Percentiles rank a stretch among this genome's conserved stretches.
Conservation (phyloP, 2,329 filamentous ascomycete genomes). For the Cladosporium sp. region DNA sequence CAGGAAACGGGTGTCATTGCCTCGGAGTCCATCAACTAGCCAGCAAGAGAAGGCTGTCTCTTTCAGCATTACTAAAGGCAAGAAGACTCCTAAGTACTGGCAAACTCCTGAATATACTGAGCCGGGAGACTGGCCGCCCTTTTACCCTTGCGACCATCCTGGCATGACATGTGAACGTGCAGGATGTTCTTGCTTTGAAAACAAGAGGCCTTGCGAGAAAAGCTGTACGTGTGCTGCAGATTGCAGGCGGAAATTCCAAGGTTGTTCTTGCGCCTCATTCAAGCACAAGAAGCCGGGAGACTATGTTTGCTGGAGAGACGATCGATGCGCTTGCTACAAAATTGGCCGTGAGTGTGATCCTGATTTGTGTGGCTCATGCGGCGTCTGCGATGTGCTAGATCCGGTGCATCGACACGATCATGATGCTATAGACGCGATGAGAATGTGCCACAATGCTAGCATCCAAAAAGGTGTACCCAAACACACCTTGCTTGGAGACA, state of each 20-base stretch:
- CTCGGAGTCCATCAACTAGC: neutral
- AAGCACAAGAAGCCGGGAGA: constrained; percentile 8
- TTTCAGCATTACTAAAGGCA: neutral
- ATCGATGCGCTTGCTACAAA: constrained; percentile 63
- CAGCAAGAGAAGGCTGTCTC: constrained; percentile 6
- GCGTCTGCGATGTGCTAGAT: constrained; percentile 64
- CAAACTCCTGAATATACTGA: constrained; percentile 18
- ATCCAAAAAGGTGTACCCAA: constrained; percentile 66
- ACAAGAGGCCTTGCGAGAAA: constrained; percentile 66
- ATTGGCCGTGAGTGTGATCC: constrained; percentile 78
- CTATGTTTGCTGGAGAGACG: constrained; percentile 36
- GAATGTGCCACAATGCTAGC: constrained; percentile 66
- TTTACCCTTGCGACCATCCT: constrained; percentile 65
- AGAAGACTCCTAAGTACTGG: constrained; percentile 4
- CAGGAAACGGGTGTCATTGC: constrained; percentile 25
- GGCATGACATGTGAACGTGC: constrained; percentile 59
- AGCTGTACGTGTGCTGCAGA: constrained; percentile 62
- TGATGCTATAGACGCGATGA: constrained; percentile 43
- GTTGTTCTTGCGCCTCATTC: constrained; percentile 35
- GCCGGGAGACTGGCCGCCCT: constrained; percentile 49
- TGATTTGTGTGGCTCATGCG: constrained; percentile 67
- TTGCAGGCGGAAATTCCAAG: constrained; percentile 51
- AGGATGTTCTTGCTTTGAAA: constrained; percentile 59
- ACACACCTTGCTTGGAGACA: constrained; percentile 64
- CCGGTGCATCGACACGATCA: constrained; percentile 59